Conservation (phyloP, 495 filamentous ascomycete genomes). For the Penicillium atrosanguineum region DNA sequence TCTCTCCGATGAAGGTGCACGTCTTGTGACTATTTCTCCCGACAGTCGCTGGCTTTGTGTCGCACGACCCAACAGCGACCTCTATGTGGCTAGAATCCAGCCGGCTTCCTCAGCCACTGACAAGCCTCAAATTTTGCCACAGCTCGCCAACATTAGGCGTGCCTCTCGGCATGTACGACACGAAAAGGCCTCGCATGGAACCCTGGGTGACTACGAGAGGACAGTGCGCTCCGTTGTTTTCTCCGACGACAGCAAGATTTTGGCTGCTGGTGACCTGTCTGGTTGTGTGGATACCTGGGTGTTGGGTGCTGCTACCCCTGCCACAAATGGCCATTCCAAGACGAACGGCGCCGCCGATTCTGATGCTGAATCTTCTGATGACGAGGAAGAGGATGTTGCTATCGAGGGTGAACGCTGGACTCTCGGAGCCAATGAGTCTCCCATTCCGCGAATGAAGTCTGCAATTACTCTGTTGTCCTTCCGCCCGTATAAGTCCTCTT, state of each 20-base stretch:
- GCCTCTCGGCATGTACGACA: slow-evolving; percentile 55
- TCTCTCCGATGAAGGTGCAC: slow-evolving; percentile 58
- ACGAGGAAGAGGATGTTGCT: slow-evolving; percentile 39
- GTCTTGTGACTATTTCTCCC: slow-evolving; percentile 53
- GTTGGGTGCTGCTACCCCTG: slow-evolving; percentile 52
- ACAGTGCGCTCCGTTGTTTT: slow-evolving; percentile 73
- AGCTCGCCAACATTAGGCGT: slow-evolving; percentile 54
- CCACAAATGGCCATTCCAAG: slow-evolving; percentile 27
- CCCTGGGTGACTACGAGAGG: slow-evolving; percentile 74
- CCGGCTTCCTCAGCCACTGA: slow-evolving; percentile 33
- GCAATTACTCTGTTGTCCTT: slow-evolving; percentile 74
- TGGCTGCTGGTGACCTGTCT: slow-evolving; percentile 75
- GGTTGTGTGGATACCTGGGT: slow-evolving; percentile 88
- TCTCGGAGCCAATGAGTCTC: slow-evolving; percentile 61
- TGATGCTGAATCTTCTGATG: slow-evolving; percentile 53
- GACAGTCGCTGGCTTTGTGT: slow-evolving; percentile 56
- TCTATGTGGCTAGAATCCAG: slow-evolving; percentile 46
- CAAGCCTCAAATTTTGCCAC: slow-evolving; percentile 44
- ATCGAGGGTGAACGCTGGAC: slow-evolving; percentile 61
- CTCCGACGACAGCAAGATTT: slow-evolving; percentile 73
- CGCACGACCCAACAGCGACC: slow-evolving; percentile 48
- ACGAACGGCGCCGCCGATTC: slow-evolving; percentile 33
- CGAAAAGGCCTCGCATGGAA: slow-evolving; percentile 55
- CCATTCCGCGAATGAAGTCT: slow-evolving; percentile 74
- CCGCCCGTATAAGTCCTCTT: slow-evolving; percentile 42